phyloP scores from a whole-genome alignment of 2,329 filamentous ascomycete species.

The Ascochyta rabiei region DNA sequence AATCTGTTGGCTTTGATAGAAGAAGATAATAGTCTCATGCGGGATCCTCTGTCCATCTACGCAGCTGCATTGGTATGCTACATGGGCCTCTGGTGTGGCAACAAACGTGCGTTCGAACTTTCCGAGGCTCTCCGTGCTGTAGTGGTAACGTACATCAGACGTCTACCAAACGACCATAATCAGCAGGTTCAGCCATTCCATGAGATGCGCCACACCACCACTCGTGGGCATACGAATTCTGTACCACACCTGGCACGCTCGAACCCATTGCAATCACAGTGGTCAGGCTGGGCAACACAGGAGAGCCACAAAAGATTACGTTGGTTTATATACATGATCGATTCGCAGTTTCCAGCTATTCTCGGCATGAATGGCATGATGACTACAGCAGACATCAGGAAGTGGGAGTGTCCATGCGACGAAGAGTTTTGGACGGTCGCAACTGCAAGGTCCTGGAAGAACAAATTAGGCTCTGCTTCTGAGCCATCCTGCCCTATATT shows the following conservation, averaged over 20 bases:
- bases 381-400: conserved; percentile 5
- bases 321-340: conserved; percentile 11
- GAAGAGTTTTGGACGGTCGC: conserved; percentile 5
- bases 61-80: conserved; percentile 5
- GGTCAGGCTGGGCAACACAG: neutral
- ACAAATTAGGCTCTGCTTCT: conserved; percentile 8
- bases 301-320: conserved; percentile 9
- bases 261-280: neutral
- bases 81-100: conserved; percentile 17
- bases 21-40: conserved; percentile 10
- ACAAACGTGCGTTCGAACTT: conserved; percentile 13
- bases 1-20: conserved; percentile 9
- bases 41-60: conserved; percentile 11
- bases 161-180: neutral
- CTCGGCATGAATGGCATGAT: conserved; percentile 11
- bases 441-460: conserved; percentile 9
- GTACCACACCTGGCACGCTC: neutral
- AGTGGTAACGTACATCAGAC: conserved; percentile 10
- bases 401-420: conserved; percentile 13
- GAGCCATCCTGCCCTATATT: conserved; percentile 10
- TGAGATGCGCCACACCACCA: neutral
- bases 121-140: conserved; percentile 6
- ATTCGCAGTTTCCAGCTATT: conserved; percentile 6
- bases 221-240: neutral
- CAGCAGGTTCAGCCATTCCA: neutral